Conservation (phyloP, 164 flowering plant species). For the Pachysandra terminalis region DNA sequence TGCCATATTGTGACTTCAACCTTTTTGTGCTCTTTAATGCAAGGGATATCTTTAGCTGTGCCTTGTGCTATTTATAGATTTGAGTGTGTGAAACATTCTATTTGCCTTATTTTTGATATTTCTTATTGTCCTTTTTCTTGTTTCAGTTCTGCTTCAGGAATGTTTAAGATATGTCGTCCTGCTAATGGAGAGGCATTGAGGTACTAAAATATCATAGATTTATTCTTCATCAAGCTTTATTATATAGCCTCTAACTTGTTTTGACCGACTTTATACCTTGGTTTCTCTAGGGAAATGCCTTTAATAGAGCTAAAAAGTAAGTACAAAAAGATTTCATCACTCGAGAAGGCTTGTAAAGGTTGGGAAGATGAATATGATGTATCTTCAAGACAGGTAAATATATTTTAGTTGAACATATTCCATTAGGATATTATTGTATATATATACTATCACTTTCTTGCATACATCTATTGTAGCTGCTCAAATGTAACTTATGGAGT, state of each 20-base stretch:
- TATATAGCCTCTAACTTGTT: background rate
- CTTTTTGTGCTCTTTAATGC: background rate
- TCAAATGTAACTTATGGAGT: background rate
- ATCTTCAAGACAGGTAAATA: constrained; percentile 79
- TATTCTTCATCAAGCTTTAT: background rate
- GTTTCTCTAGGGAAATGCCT: constrained; percentile 78
- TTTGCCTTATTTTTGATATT: constrained; percentile 6
- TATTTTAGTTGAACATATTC: background rate
- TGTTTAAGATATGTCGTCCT: constrained; percentile 84
- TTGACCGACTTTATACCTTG: background rate
- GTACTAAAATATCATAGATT: constrained; percentile 25
- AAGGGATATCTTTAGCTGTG: background rate
- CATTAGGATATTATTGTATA: background rate
- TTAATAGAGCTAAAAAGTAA: constrained; percentile 65
- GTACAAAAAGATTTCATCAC: constrained; percentile 64
- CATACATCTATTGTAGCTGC: background rate
- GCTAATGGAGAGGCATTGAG: constrained; percentile 90
- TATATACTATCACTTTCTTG: background rate
- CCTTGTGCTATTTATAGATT: background rate
- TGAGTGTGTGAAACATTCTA: background rate
- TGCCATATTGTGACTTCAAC: background rate
- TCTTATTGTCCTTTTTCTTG: constrained; percentile 9
- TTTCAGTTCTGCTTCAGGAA: constrained; percentile 62
- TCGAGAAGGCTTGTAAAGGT: constrained; percentile 78
- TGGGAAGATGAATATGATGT: constrained; percentile 93